phyloP scores from a whole-genome alignment of 1,284 basidiomycete species.

The Boletellus sp. region DNA sequence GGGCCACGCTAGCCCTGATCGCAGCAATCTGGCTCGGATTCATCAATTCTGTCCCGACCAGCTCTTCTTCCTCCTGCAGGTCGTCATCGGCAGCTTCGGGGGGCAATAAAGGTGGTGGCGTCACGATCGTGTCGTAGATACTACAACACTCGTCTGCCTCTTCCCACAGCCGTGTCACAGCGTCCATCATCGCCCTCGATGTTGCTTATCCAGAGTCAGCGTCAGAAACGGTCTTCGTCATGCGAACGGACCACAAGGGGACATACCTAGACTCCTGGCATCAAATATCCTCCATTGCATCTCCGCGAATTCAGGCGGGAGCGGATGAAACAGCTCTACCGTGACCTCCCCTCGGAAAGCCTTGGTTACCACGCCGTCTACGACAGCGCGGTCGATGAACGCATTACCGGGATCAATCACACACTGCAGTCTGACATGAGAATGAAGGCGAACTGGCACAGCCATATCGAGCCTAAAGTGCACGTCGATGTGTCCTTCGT shows the following conservation, averaged over 20 bases:
- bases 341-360: slow-evolving; percentile 50
- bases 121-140: slow-evolving; percentile 46
- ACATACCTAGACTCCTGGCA: slow-evolving; percentile 54
- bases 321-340: slow-evolving; percentile 50
- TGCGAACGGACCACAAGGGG: background rate
- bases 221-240: background rate
- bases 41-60: slow-evolving; percentile 29
- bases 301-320: slow-evolving; percentile 52
- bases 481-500: slow-evolving; percentile 41
- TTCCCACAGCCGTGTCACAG: slow-evolving; percentile 44
- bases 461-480: slow-evolving; percentile 52
- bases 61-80: slow-evolving; percentile 14
- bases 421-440: slow-evolving; percentile 58
- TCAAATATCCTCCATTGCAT: slow-evolving; percentile 65
- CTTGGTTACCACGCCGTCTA: slow-evolving; percentile 55
- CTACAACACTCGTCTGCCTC: slow-evolving; percentile 45
- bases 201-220: slow-evolving; percentile 40
- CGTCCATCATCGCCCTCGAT: slow-evolving; percentile 60
- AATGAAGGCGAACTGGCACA: slow-evolving; percentile 51
- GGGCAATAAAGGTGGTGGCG: slow-evolving; percentile 16
- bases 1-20: slow-evolving; percentile 39
- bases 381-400: slow-evolving; percentile 41
- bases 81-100: background rate
- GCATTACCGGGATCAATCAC: slow-evolving; percentile 52
- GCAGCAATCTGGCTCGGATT: slow-evolving; percentile 55